Evolutionary conservation across 305 asterid genomes (phyloP).

Genomic region (Solanum hybrid): DNA sequence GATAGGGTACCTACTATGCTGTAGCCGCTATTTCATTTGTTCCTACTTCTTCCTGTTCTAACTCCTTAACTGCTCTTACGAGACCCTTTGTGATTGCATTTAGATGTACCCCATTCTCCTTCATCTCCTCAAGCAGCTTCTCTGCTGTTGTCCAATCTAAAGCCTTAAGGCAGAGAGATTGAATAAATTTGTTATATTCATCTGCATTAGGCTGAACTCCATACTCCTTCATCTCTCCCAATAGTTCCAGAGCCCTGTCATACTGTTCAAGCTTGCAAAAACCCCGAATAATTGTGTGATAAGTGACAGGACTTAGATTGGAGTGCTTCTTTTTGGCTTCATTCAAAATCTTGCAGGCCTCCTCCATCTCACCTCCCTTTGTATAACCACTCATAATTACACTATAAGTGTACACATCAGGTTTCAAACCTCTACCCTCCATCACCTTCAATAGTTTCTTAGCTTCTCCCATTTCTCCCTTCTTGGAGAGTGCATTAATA

Average conservation of each 20-base stretch:
- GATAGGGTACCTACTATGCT: conserved; percentile 5
- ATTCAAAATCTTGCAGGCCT: conserved; percentile 51
- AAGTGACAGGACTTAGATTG: conserved; percentile 48
- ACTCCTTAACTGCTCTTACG: conserved; percentile 65
- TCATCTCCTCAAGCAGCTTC: conserved; percentile 60
- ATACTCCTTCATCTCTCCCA: conserved; percentile 59
- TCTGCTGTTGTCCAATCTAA: conserved; percentile 79
- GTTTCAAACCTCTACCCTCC: conserved; percentile 75
- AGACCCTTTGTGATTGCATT: conserved; percentile 64
- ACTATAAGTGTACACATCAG: conserved; percentile 65
- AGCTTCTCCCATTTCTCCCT: conserved; percentile 56
- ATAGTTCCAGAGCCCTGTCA: conserved; percentile 54
- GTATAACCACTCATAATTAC: conserved; percentile 64
- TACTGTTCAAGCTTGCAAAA: conserved; percentile 73
- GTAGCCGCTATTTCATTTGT: conserved; percentile 16
- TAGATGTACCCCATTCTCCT: conserved; percentile 43
- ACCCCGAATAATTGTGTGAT: conserved; percentile 62
- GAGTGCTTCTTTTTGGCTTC: conserved; percentile 63
- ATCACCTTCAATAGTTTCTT: conserved; percentile 32
- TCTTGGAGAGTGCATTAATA: conserved; percentile 56
- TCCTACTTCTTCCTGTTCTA: conserved; percentile 33
- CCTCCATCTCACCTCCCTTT: conserved; percentile 54
- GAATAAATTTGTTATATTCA: conserved; percentile 75
- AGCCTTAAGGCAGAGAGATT: conserved; percentile 76
- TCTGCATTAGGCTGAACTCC: conserved; percentile 59